A percentile compares a stretch with the other conserved stretches of the same genome.
phyloP scores from a whole-genome alignment of 768 basidiomycete genomes.

The Podaxis sp. region DNA sequence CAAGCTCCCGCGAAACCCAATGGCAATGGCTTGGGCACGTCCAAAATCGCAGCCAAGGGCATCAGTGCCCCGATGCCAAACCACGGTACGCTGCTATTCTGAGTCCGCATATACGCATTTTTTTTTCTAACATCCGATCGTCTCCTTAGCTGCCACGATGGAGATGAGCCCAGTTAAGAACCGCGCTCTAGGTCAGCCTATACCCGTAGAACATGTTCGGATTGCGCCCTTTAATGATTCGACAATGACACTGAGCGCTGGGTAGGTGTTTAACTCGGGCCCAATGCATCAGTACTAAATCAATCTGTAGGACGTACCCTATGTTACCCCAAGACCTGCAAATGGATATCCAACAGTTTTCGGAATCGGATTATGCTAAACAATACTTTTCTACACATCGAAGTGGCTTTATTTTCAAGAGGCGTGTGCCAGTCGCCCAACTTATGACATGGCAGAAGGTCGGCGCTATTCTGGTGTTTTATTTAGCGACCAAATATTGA shows the following conservation, averaged over 20 bases:
- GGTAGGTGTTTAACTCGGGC: slow-evolving; percentile 42
- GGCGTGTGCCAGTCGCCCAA: slow-evolving; percentile 78
- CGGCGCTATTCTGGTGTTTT: slow-evolving; percentile 2
- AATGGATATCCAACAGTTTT: slow-evolving; percentile 84
- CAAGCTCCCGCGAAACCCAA: slow-evolving; percentile 38
- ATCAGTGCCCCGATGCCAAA: slow-evolving; percentile 73
- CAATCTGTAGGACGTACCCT: slow-evolving; percentile 60
- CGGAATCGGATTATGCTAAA: slow-evolving; percentile 79
- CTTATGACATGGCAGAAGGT: slow-evolving; percentile 94
- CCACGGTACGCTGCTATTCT: slow-evolving; percentile 45
- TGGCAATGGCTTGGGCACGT: slow-evolving; percentile 17
- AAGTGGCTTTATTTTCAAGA: slow-evolving; percentile 84
- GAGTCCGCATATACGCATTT: background rate
- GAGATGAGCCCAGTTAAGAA: slow-evolving; percentile 77
- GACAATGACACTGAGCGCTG: slow-evolving; percentile 55
- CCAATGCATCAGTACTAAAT: slow-evolving; percentile 11
- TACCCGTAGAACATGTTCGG: slow-evolving; percentile 40
- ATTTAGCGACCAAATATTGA: background rate
- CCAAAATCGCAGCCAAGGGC: slow-evolving; percentile 57
- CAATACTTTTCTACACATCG: slow-evolving; percentile 90
- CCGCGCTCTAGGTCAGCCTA: slow-evolving; percentile 58
- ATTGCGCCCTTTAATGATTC: slow-evolving; percentile 21
- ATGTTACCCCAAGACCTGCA: slow-evolving; percentile 78
- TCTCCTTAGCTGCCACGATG: slow-evolving; percentile 55
- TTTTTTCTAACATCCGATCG: slow-evolving; percentile 13